Conservation (phyloP, 768 basidiomycete species). For the Pleurotus cornucopiae region DNA sequence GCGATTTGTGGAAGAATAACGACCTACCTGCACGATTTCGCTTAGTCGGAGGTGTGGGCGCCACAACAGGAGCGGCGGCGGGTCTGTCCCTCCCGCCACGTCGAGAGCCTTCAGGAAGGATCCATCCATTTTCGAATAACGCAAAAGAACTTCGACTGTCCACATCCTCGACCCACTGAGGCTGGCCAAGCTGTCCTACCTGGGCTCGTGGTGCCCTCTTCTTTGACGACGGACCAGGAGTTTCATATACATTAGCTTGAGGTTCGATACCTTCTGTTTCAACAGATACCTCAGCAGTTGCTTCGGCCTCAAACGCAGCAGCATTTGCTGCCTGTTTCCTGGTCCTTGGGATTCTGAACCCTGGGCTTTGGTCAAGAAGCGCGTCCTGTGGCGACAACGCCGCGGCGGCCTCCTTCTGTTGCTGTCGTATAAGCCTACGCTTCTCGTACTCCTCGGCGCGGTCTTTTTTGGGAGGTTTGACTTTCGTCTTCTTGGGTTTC, state of each 20-base stretch:
- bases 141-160: conserved; percentile 71
- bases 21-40: conserved; percentile 39
- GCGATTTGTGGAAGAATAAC: neutral
- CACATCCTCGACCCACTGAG: conserved; percentile 66
- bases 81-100: conserved; percentile 52
- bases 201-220: conserved; percentile 18
- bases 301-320: conserved; percentile 35
- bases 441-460: conserved; percentile 34
- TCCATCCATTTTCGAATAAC: conserved; percentile 86
- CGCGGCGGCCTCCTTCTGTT: conserved; percentile 19
- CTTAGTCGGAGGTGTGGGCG: conserved; percentile 42
- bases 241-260: neutral
- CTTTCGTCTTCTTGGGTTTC: conserved; percentile 28
- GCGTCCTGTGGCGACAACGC: conserved; percentile 10
- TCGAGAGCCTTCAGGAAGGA: conserved; percentile 70
- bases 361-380: conserved; percentile 35
- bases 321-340: conserved; percentile 38
- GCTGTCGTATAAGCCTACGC: conserved; percentile 7
- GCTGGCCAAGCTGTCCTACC: conserved; percentile 21
- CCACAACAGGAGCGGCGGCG: conserved; percentile 40
- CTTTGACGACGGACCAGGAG: neutral
- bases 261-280: conserved; percentile 8
- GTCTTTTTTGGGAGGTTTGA: conserved; percentile 24
- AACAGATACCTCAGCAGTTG: neutral
- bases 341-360: conserved; percentile 47